A percentile compares a stretch with the other conserved stretches of the same genome.
These are phyloP conservation scores for Polytolypa hystricis DNA, from an alignment of 2,329 filamentous ascomycete species.

Conservation along the genomic window DNA sequence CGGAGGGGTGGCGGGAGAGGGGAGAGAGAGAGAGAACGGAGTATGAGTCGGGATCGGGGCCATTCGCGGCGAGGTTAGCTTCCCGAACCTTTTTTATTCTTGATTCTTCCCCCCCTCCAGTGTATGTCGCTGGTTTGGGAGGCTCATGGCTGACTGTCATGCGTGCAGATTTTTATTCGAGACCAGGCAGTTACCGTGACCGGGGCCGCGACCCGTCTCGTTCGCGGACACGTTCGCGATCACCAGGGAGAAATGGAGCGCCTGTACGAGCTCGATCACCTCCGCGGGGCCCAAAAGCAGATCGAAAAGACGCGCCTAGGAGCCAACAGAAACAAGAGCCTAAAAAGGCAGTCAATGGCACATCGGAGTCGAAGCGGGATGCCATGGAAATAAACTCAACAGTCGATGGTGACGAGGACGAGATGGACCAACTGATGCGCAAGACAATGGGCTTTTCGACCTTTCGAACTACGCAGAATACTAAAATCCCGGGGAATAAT, in stretches of 20 bases:
- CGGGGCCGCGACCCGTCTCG: constrained; percentile 16
- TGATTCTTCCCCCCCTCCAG: no score
- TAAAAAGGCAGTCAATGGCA: constrained; percentile 16
- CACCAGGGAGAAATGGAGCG: constrained; percentile 11
- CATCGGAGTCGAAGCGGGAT: constrained; percentile 13
- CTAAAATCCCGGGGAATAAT: constrained; percentile 80
- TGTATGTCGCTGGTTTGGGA: no score
- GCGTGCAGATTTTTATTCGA: constrained; percentile 12
- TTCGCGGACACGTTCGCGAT: constrained; percentile 22
- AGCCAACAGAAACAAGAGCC: constrained; percentile 17
- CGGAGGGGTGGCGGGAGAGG: constrained; percentile 30
- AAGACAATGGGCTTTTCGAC: constrained; percentile 82
- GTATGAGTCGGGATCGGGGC: constrained; percentile 20
- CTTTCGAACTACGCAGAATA: constrained; percentile 79
- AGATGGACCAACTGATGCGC: constrained; percentile 63
- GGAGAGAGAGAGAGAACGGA: constrained; percentile 28
- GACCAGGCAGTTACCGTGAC: constrained; percentile 25
- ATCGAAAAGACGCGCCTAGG: constrained; percentile 23
- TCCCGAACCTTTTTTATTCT: not conserved
- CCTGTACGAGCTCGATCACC: constrained; percentile 26
- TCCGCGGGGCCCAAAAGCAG: constrained; percentile 23
- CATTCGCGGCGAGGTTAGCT: constrained; percentile 30
- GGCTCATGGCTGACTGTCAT: constrained; percentile 1
- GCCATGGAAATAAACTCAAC: constrained; percentile 18
- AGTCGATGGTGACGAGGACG: constrained; percentile 39